These are phyloP conservation scores for Salix brachista DNA, from an alignment of 345 rosid species.

Conservation along the genomic window DNA sequence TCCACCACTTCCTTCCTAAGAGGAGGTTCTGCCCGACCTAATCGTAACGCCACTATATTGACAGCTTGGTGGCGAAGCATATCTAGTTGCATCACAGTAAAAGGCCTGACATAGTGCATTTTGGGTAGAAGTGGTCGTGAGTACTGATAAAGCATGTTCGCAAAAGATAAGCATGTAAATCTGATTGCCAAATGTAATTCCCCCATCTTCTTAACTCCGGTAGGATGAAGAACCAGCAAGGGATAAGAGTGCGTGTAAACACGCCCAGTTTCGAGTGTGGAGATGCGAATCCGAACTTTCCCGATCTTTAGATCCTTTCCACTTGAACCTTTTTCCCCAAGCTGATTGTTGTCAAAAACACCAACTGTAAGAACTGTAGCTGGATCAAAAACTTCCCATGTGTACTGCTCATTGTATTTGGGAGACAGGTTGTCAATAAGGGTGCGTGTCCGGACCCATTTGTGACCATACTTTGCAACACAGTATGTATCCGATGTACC, in stretches of 20 bases:
- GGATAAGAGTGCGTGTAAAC: conserved; percentile 33
- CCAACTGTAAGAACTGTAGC: conserved; percentile 34
- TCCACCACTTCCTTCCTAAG: conserved; percentile 33
- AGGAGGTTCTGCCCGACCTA: conserved; percentile 36
- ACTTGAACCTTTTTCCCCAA: conserved; percentile 25
- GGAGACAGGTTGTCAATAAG: conserved; percentile 24
- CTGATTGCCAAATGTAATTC: conserved; percentile 35
- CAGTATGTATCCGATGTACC: conserved; percentile 33
- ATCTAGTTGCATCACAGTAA: conserved; percentile 28
- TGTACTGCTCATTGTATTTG: conserved; percentile 33
- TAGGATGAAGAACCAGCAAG: conserved; percentile 29
- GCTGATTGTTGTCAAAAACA: conserved; percentile 28
- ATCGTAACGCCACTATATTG: conserved; percentile 30
- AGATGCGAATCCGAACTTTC: conserved; percentile 31
- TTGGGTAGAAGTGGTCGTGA: conserved; percentile 25
- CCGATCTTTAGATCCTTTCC: conserved; percentile 32
- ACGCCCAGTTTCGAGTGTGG: conserved; percentile 33
- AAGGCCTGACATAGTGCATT: conserved; percentile 36
- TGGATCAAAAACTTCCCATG: conserved; percentile 33
- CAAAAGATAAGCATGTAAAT: conserved; percentile 29
- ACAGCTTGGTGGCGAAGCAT: conserved; percentile 36
- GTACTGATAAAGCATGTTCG: conserved; percentile 32
- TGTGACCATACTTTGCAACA: conserved; percentile 33
- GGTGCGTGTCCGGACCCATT: conserved; percentile 35
- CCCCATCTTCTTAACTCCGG: conserved; percentile 33